These are phyloP conservation scores for Lichtheimia hyalospora DNA, from an alignment of 371 early-diverging fungal genomes.

Conservation along the genomic window DNA sequence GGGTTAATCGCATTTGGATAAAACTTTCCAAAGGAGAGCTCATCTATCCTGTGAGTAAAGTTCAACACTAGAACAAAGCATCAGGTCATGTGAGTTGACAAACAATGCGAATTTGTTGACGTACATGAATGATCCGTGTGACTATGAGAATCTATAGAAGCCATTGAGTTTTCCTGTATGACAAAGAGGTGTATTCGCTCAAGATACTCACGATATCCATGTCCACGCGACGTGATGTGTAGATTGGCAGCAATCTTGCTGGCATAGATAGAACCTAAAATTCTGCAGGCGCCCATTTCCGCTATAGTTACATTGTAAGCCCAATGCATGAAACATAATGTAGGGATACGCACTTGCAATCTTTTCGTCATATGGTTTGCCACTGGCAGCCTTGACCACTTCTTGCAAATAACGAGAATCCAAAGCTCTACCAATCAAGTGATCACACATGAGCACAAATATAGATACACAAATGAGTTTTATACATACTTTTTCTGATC, in stretches of 20 bases:
- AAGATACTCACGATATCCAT: conserved; percentile 73
- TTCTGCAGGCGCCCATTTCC: conserved; percentile 70
- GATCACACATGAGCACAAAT: too few species aligned
- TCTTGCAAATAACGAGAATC: conserved; percentile 41
- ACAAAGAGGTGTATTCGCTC: not conserved
- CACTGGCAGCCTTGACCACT: conserved; percentile 43
- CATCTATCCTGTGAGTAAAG: conserved; percentile 91
- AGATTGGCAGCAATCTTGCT: conserved; percentile 87
- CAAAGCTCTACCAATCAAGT: not conserved
- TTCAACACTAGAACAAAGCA: conserved; percentile 65
- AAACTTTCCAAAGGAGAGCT: conserved; percentile 83
- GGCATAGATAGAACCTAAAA: conserved; percentile 72
- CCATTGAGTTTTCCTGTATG: not conserved
- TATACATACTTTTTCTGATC: conserved; percentile 6
- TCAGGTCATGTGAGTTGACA: too few species aligned
- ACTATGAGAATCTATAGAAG: conserved; percentile 24
- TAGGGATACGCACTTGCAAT: conserved; percentile 28
- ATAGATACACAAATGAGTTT: not conserved
- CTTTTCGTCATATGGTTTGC: conserved; percentile 31
- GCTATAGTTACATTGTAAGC: conserved; percentile 13
- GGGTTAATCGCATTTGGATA: conserved; percentile 89
- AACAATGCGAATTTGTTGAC: not conserved
- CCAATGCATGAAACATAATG: not conserved
- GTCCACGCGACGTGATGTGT: conserved; percentile 88
- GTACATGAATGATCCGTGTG: conserved; percentile 72